Base-by-base conservation (phyloP, 768 basidiomycete species). In the Serendipita vermifera region DNA sequence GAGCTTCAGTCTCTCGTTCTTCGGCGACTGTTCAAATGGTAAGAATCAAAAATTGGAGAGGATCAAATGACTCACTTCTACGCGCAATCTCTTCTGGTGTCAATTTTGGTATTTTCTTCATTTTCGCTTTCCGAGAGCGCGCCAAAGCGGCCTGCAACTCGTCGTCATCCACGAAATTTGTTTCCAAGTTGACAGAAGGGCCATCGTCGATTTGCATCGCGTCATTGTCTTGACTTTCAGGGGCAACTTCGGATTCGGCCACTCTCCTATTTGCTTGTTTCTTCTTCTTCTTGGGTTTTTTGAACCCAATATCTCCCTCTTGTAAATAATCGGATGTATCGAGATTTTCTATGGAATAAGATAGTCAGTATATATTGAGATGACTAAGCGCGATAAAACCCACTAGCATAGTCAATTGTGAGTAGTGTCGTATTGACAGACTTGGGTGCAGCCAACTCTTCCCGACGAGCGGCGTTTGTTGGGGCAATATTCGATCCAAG, bases 261-360 rank as follows among this genome's bases (percentile, higher is more conserved):
- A 73, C 77, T 54, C 85, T 78, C 36, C 89, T 77, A 14, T 81
- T 79, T 3, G 83, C 72, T 5, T 87, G 81, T 67, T 93, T 96
- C 77, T 96, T 98, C 73, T 93, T 99, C 33, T 83, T 88, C 89
- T 92, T 97, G 3, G 81, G 81, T 67, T 94, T 97, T 73, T 96
- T 98, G 72, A 98, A 98, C 2, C 90, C 92, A 20, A 82, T 72
- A 59, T 98, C 93, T 2, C 89, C 91, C 66, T 90, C 91, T 68
- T 89, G 80, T 5, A 89, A 67, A 63, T 98, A 97, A 66, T 98
- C 96, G n/a, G 77, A 73, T 2, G 77, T 78, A 61, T 87, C 84
- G 22, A 91, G 63, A 61, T 91, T 94, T 75, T 97, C 91, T 89
- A 11, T 60, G 4, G 56, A 57, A 54, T n/a, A n/a, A n/a, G n/a